Percentiles rank a stretch among this genome's conserved stretches.
phyloP scores from a whole-genome alignment of 768 basidiomycete species.

The Leccinum ochraceum region DNA sequence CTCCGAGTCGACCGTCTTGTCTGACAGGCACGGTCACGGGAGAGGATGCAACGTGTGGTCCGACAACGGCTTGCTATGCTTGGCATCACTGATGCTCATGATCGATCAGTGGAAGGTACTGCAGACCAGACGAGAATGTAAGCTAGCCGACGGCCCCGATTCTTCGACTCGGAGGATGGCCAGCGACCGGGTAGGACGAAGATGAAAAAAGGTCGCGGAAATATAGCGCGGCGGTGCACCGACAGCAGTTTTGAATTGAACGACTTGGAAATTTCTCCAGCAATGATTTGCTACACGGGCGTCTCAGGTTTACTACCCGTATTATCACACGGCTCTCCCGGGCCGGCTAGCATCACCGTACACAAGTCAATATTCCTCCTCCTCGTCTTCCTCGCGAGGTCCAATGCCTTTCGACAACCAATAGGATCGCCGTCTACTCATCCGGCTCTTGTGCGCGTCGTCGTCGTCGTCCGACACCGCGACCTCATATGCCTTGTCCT shows the following conservation, averaged over 20 bases:
- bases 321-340: background rate
- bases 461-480: conserved; percentile 28
- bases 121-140: conserved; percentile 9
- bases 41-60: conserved; percentile 4
- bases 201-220: conserved; percentile 4
- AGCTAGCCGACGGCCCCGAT: conserved; percentile 10
- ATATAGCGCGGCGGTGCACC: background rate
- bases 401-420: too few relatives aligned
- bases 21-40: background rate
- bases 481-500: conserved; percentile 28
- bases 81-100: conserved; percentile 12
- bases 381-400: too few relatives aligned
- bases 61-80: background rate
- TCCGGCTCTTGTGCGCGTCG: conserved; percentile 4
- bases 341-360: too few relatives aligned
- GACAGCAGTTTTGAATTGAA: background rate
- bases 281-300: background rate
- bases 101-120: conserved; percentile 8
- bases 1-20: too few relatives aligned
- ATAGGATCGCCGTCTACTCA: too few relatives aligned
- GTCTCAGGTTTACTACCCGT: conserved; percentile 3
- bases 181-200: conserved; percentile 1
- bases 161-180: conserved; percentile 9
- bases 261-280: background rate
- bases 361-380: too few relatives aligned